These are phyloP conservation scores for Cladosporium sp. DNA, from an alignment of 2,329 filamentous ascomycete species.

Conservation along the genomic window DNA sequence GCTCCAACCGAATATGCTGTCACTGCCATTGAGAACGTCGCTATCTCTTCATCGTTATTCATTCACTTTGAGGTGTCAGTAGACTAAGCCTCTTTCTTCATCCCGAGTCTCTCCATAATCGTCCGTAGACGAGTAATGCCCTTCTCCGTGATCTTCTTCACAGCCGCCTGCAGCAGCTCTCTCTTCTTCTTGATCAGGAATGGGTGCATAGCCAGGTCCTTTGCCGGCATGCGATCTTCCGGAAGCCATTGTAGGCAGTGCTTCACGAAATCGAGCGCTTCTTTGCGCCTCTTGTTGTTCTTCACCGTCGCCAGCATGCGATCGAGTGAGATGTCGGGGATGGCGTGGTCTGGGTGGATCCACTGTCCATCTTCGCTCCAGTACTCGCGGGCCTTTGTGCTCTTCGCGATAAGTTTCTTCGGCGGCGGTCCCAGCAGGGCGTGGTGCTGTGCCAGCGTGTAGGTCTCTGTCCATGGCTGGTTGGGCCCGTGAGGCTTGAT, in stretches of 20 bases:
- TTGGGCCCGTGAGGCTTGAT: constrained; percentile 5
- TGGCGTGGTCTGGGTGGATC: background rate
- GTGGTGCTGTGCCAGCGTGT: constrained; percentile 9
- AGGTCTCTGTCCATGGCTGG: constrained; percentile 5
- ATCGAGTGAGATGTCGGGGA: background rate
- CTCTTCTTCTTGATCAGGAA: background rate
- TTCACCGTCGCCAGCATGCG: background rate
- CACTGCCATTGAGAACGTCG: no score
- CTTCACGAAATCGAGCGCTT: constrained; percentile 3
- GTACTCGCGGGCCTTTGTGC: background rate
- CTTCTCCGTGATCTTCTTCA: background rate
- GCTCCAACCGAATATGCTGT: no score
- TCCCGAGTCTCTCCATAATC: background rate
- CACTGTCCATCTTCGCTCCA: constrained; percentile 1
- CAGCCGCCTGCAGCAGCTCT: background rate
- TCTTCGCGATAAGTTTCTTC: background rate
- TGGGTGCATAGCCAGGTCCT: background rate
- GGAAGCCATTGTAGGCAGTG: constrained; percentile 3
- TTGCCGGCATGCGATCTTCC: background rate
- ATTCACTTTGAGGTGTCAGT: background rate
- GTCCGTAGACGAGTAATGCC: background rate
- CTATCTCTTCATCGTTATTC: no score
- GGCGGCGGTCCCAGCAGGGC: constrained; percentile 7
- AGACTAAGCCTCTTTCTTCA: background rate
- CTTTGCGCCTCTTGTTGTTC: background rate